A percentile compares a stretch with the other conserved stretches of the same genome.
Conservation (phyloP, 2,329 filamentous ascomycete genomes). For the Sporothrix brasiliensis region DNA sequence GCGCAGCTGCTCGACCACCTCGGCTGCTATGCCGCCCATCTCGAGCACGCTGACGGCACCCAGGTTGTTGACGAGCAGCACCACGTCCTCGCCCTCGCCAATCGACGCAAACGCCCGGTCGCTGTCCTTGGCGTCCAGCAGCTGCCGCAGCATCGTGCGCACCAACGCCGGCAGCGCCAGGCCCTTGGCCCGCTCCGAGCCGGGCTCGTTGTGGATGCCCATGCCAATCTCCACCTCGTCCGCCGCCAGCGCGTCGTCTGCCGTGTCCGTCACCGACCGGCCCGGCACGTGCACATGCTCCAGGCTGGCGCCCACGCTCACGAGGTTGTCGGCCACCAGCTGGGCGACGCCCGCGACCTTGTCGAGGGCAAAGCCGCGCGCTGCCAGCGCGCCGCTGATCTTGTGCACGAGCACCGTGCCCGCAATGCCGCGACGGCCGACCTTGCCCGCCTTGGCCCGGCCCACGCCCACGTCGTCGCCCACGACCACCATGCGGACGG, state of each 20-base stretch:
- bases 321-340: conserved; percentile 72
- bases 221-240: conserved; percentile 69
- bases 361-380: conserved; percentile 65
- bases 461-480: conserved; percentile 92
- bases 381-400: conserved; percentile 81
- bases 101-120: conserved; percentile 72
- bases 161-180: conserved; percentile 59
- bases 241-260: conserved; percentile 58
- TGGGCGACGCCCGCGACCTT: conserved; percentile 74
- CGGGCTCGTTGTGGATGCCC: conserved; percentile 76
- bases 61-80: conserved; percentile 74
- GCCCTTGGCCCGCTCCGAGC: conserved; percentile 55
- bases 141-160: conserved; percentile 68
- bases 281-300: conserved; percentile 94
- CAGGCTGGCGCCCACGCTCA: conserved; percentile 82
- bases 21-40: conserved; percentile 69
- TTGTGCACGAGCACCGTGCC: conserved; percentile 92
- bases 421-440: conserved; percentile 86
- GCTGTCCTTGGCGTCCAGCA: conserved; percentile 66
- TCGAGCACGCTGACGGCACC: conserved; percentile 76
- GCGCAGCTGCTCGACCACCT: conserved; percentile 66
- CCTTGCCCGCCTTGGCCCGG: conserved; percentile 79
- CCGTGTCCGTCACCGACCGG: conserved; percentile 55
- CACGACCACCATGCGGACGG: conserved; percentile 87
- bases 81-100: conserved; percentile 64